Evolutionary conservation across 1,284 basidiomycete species (phyloP).

Genomic region (Entoloma clypeatum): DNA sequence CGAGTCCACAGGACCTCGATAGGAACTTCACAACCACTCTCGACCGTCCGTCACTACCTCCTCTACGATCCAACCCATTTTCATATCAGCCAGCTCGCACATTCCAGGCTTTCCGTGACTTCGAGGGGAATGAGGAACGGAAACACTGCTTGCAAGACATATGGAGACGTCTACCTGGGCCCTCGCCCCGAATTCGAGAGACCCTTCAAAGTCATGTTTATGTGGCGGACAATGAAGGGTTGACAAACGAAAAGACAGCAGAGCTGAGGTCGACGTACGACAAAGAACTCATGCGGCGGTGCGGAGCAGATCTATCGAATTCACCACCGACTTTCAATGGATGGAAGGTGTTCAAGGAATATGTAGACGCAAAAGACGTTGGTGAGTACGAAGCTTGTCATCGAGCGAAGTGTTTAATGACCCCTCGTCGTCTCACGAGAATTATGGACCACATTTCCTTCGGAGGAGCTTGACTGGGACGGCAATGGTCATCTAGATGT

Average conservation of each 20-base stretch:
- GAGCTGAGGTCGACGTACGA: constrained; percentile 71
- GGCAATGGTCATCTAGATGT: constrained; percentile 79
- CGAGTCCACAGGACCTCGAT: constrained; percentile 44
- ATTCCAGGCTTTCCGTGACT: constrained; percentile 59
- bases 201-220: constrained; percentile 11
- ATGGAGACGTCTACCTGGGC: constrained; percentile 53
- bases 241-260: constrained; percentile 68
- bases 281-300: constrained; percentile 68
- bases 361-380: constrained; percentile 73
- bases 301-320: constrained; percentile 48
- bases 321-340: constrained; percentile 49
- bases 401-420: constrained; percentile 8
- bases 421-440: constrained; percentile 46
- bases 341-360: constrained; percentile 78
- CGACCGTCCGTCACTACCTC: constrained; percentile 55
- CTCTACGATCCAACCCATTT: constrained; percentile 50
- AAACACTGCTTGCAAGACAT: constrained; percentile 55
- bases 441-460: constrained; percentile 87
- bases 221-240: constrained; percentile 24
- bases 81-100: constrained; percentile 41
- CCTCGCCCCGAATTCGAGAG: constrained; percentile 17
- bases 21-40: constrained; percentile 47
- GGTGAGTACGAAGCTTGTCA: constrained; percentile 45
- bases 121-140: constrained; percentile 57
- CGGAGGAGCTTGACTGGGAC: constrained; percentile 83